Conservation (phyloP, 306 rosid genomes). For the Inga laurina region DNA sequence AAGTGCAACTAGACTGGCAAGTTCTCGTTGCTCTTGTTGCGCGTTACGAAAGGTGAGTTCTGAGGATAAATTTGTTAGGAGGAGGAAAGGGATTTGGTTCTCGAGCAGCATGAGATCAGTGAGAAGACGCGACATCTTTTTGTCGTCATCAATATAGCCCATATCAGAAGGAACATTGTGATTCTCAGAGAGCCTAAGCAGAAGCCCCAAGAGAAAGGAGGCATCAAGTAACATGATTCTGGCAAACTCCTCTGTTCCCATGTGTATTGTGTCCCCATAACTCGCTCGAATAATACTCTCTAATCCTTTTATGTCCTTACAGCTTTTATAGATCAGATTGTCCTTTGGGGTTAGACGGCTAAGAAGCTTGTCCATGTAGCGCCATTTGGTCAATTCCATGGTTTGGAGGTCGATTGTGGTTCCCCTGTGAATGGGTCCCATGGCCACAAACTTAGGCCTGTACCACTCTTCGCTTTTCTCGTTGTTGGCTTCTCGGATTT, state of each 20-base stretch:
- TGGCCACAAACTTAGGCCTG: background rate
- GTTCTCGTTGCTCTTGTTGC: too few species aligned
- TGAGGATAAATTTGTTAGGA: background rate
- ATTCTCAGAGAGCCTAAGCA: too few species aligned
- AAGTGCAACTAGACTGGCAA: background rate
- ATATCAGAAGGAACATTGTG: too few species aligned
- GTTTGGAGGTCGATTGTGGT: background rate
- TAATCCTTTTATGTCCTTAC: background rate
- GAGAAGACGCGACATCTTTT: too few species aligned
- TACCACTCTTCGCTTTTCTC: background rate
- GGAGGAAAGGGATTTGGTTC: background rate
- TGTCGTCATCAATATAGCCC: too few species aligned
- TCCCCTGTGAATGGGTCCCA: background rate
- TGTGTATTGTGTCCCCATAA: background rate
- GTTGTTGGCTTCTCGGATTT: conserved; percentile 14
- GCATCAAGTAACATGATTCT: background rate
- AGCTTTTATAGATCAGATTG: background rate
- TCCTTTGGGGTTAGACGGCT: background rate
- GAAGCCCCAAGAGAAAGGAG: too few species aligned
- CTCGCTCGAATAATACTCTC: background rate
- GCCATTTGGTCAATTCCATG: background rate
- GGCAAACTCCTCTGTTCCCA: background rate
- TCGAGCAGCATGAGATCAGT: too few species aligned
- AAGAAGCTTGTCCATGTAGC: background rate
- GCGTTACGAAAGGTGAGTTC: too few species aligned